A percentile compares a stretch with the other conserved stretches of the same genome.
Conservation (phyloP, 2,329 filamentous ascomycete species). For the Aureobasidium sp. region DNA sequence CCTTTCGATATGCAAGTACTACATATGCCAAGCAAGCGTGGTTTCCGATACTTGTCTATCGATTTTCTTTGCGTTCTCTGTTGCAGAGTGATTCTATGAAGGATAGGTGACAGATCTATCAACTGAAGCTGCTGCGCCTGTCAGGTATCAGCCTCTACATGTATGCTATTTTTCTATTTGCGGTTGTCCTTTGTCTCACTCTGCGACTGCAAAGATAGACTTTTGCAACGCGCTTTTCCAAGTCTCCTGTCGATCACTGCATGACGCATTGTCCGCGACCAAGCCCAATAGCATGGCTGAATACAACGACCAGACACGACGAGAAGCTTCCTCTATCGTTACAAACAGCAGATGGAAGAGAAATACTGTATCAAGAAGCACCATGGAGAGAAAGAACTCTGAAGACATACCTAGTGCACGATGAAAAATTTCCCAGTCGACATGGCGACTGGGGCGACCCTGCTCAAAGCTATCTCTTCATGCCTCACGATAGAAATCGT, state of each 20-base stretch:
- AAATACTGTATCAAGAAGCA: no score
- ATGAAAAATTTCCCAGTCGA: background rate
- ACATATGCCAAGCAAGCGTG: slow-evolving; percentile 1
- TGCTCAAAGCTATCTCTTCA: background rate
- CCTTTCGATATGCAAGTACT: background rate
- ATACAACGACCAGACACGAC: background rate
- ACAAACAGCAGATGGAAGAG: background rate
- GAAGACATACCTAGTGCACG: background rate
- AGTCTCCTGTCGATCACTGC: background rate
- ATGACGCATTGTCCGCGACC: background rate
- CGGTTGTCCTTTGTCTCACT: background rate
- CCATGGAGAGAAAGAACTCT: background rate
- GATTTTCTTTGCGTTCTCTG: background rate
- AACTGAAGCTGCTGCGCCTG: background rate
- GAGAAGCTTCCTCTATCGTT: background rate
- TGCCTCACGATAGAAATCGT: no score
- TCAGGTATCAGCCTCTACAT: background rate
- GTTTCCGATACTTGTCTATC: background rate
- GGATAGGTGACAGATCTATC: background rate
- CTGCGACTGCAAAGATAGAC: background rate
- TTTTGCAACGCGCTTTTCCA: background rate
- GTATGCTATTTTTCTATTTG: background rate
- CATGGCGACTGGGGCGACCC: background rate
- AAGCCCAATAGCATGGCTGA: background rate
- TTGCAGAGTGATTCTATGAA: background rate